Conservation (phyloP, 768 basidiomycete genomes). For the Cantharellus cinnabarinus region DNA sequence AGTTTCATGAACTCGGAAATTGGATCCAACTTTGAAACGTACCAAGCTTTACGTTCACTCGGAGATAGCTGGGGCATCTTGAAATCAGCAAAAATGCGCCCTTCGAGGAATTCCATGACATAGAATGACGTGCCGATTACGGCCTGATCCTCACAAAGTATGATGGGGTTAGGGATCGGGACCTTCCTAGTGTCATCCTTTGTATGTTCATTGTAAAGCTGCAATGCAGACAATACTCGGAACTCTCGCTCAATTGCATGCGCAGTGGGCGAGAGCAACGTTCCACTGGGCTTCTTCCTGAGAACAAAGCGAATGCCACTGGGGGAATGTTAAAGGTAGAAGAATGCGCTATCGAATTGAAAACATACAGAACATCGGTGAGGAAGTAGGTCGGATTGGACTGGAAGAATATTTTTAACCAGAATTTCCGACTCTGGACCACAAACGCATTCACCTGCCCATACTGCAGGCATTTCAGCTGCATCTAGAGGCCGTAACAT, state of each 20-base stretch:
- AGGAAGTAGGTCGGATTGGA: conserved; percentile 96
- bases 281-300: conserved; percentile 81
- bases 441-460: conserved; percentile 41
- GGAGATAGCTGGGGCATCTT: conserved; percentile 49
- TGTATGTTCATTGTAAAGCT: conserved; percentile 36
- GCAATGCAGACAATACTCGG: conserved; percentile 53
- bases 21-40: conserved; percentile 11
- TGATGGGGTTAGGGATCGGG: conserved; percentile 70
- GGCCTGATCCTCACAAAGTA: conserved; percentile 55
- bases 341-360: conserved; percentile 1
- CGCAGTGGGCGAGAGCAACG: conserved; percentile 73
- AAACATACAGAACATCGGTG: conserved; percentile 43
- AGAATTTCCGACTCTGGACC: neutral
- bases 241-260: conserved; percentile 94
- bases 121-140: conserved; percentile 86
- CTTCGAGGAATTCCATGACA: conserved; percentile 89
- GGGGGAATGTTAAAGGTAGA: neutral
- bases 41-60: conserved; percentile 53
- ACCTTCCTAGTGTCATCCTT: conserved; percentile 34
- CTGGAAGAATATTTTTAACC: conserved; percentile 18
- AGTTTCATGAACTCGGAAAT: neutral
- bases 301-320: conserved; percentile 55
- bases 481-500: neutral
- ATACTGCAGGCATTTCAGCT: conserved; percentile 28
- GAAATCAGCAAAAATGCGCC: conserved; percentile 79